Evolutionary conservation across 2,329 filamentous ascomycete genomes (phyloP).

Genomic region (Metarhizium anisopliae): DNA sequence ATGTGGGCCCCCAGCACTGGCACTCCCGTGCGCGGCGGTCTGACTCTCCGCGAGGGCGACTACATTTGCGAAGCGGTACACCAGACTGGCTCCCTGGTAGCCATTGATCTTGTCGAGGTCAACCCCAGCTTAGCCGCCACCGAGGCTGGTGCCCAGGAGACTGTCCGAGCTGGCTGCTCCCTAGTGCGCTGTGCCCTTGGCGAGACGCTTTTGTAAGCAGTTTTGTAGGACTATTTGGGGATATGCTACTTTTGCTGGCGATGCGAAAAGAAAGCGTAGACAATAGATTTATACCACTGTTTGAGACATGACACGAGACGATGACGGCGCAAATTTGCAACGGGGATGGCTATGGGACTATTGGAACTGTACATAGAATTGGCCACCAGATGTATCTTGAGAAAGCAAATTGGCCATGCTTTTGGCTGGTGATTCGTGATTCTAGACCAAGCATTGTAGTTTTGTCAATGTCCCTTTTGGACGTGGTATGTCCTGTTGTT

Average conservation of each 20-base stretch:
- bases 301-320: neutral
- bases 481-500: too few species aligned
- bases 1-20: constrained; percentile 95
- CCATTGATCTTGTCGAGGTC: constrained; percentile 76
- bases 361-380: neutral
- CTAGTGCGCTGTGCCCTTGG: constrained; percentile 86
- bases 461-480: too few species aligned
- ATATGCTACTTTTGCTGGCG: neutral
- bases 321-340: neutral
- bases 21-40: constrained; percentile 83
- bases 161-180: constrained; percentile 81
- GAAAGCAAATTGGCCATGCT: neutral
- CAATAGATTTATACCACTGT: constrained; percentile 1
- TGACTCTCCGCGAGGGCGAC: constrained; percentile 91
- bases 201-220: constrained; percentile 66
- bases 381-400: neutral
- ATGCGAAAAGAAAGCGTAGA: neutral
- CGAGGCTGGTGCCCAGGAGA: constrained; percentile 66
- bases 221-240: neutral
- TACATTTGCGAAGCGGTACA: constrained; percentile 89
- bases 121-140: constrained; percentile 62
- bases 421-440: too few species aligned
- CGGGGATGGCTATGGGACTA: neutral
- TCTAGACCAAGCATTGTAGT: too few species aligned
- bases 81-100: constrained; percentile 67